Evolutionary conservation across 441 rosid species (phyloP).

Genomic region (Gossypium lobatum): DNA sequence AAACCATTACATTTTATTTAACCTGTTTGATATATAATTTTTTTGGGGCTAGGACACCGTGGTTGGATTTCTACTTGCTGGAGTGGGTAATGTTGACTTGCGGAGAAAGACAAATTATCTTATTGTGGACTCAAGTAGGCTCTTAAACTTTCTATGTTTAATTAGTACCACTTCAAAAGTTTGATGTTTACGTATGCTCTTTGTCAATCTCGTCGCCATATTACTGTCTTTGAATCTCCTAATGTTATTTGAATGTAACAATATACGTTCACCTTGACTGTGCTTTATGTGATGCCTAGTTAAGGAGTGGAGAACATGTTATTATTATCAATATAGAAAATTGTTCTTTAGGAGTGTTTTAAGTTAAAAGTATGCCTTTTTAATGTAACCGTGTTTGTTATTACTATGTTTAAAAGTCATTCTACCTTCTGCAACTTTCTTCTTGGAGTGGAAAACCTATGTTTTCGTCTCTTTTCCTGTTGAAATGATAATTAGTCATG

Average conservation of each 20-base stretch:
- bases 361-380: neutral
- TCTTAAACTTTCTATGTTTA: slow-evolving; percentile 1
- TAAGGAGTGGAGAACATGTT: too few species aligned
- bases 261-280: neutral
- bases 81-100: slow-evolving; percentile 95
- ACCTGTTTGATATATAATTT: neutral
- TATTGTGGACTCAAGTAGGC: slow-evolving; percentile 86
- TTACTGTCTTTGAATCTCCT: neutral
- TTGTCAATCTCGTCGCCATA: neutral
- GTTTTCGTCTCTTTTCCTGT: neutral
- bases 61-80: slow-evolving; percentile 89
- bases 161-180: neutral
- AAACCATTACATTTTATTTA: neutral
- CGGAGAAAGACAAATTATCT: slow-evolving; percentile 91
- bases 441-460: neutral
- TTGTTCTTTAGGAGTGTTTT: neutral
- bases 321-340: too few species aligned
- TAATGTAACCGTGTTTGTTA: neutral
- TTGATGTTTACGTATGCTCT: neutral
- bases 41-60: slow-evolving; percentile 52
- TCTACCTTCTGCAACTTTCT: neutral
- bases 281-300: neutral
- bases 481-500: neutral
- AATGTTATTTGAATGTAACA: neutral
- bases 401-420: neutral